Evolutionary conservation across 495 filamentous ascomycete species (phyloP).

Genomic region (Podospora fimiseda): DNA sequence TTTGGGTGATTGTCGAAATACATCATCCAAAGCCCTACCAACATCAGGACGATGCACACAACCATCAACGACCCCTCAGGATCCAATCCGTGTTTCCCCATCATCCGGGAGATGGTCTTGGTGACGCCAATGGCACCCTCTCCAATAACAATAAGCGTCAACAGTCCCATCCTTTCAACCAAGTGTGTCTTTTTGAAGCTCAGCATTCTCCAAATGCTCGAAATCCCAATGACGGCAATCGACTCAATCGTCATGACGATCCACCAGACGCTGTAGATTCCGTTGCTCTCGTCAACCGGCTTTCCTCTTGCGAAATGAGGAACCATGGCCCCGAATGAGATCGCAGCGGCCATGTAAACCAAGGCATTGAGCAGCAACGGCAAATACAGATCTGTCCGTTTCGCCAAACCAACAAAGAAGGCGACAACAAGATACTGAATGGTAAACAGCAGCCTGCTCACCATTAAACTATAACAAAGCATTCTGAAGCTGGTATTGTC

Average conservation of each 20-base stretch:
- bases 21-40: constrained; percentile 49
- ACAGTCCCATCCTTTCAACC: constrained; percentile 58
- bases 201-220: constrained; percentile 47
- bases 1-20: constrained; percentile 55
- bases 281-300: constrained; percentile 20
- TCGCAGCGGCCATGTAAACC: constrained; percentile 35
- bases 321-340: constrained; percentile 36
- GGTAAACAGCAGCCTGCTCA: constrained; percentile 42
- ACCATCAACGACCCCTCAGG: constrained; percentile 19
- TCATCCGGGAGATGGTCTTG: constrained; percentile 29
- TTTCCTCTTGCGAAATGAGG: constrained; percentile 30
- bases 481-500: constrained; percentile 26
- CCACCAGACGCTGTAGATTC: constrained; percentile 53
- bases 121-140: constrained; percentile 49
- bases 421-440: constrained; percentile 51
- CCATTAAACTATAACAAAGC: constrained; percentile 26
- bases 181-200: constrained; percentile 61
- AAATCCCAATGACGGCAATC: constrained; percentile 47
- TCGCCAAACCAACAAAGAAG: constrained; percentile 34
- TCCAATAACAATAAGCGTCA: constrained; percentile 65
- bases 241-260: constrained; percentile 51
- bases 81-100: constrained; percentile 8
- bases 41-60: constrained; percentile 27
- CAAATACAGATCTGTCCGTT: constrained; percentile 21
- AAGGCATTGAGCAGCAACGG: constrained; percentile 39